phyloP scores from a whole-genome alignment of 2,329 filamentous ascomycete species.

The Aspergillus fumigatus region DNA sequence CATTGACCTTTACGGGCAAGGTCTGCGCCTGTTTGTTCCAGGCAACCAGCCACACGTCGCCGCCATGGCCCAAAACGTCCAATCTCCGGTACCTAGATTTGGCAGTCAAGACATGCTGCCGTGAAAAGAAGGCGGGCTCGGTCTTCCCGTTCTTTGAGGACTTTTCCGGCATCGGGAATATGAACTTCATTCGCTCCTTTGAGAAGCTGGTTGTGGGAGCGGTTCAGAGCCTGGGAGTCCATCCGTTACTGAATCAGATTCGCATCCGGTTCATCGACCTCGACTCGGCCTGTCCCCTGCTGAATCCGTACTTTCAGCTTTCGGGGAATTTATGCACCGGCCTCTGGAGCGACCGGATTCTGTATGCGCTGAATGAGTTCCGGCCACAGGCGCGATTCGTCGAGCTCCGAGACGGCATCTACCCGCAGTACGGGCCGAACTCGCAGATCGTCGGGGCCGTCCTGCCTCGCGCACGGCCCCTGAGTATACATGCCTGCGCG shows the following conservation, averaged over 20 bases:
- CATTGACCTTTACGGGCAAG: conserved; percentile 67
- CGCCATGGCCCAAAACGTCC: conserved; percentile 41
- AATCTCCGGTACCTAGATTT: conserved; percentile 63
- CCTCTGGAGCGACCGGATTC: conserved; percentile 67
- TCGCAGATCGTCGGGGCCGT: conserved; percentile 30
- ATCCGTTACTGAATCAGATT: conserved; percentile 59
- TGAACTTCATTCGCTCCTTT: conserved; percentile 67
- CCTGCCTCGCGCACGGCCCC: conserved; percentile 35
- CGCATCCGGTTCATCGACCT: conserved; percentile 72
- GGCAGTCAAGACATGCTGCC: conserved; percentile 70
- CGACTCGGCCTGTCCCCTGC: conserved; percentile 64
- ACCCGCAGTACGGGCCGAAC: conserved; percentile 34
- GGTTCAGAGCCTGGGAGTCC: conserved; percentile 55
- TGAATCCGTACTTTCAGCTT: conserved; percentile 70
- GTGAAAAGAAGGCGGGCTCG: conserved; percentile 30
- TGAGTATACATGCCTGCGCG: conserved; percentile 36
- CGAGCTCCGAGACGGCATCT: conserved; percentile 61
- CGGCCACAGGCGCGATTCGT: conserved; percentile 58
- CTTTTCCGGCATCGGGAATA: conserved; percentile 66
- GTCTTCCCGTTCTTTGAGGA: conserved; percentile 52
- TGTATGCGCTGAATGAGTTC: conserved; percentile 55
- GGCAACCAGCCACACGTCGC: conserved; percentile 48
- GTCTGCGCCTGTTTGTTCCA: conserved; percentile 67
- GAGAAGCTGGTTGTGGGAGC: conserved; percentile 63
- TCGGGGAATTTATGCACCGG: conserved; percentile 59